Conservation (phyloP, 2,329 filamentous ascomycete species). For the Geosmithia morbida region DNA sequence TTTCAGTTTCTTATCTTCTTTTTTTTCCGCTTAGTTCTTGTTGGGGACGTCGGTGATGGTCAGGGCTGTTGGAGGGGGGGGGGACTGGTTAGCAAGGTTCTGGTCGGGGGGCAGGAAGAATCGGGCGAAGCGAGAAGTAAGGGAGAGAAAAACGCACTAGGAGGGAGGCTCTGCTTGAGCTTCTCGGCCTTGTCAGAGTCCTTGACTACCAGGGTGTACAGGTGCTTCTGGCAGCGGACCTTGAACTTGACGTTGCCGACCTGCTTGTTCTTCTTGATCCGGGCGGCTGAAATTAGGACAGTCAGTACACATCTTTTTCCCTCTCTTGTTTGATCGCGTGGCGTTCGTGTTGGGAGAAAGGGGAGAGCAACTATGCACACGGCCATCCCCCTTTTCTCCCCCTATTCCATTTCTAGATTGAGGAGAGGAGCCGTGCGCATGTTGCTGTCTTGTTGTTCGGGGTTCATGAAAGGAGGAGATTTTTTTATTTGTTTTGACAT, state of each 20-base stretch:
- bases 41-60: constrained; percentile 38
- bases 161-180: constrained; percentile 97
- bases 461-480: background rate
- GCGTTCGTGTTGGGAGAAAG: background rate
- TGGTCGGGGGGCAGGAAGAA: background rate
- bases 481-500: too few relatives aligned
- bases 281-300: constrained; percentile 64
- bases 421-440: background rate
- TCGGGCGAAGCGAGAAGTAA: background rate
- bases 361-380: too few relatives aligned
- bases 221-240: constrained; percentile 92
- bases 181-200: constrained; percentile 99
- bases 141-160: constrained; percentile 68
- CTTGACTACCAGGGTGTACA: constrained; percentile 98
- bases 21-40: constrained; percentile 33
- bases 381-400: too few relatives aligned
- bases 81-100: background rate
- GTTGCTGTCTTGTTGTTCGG: background rate
- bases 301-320: constrained; percentile 5
- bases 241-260: constrained; percentile 98
- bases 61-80: constrained; percentile 22
- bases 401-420: too few relatives aligned
- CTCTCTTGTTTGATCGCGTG: too few relatives aligned
- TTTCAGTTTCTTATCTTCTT: too few relatives aligned
- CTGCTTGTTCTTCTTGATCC: constrained; percentile 93